Conservation (phyloP, 2,329 filamentous ascomycete species). For the Elsinoe ampelina region DNA sequence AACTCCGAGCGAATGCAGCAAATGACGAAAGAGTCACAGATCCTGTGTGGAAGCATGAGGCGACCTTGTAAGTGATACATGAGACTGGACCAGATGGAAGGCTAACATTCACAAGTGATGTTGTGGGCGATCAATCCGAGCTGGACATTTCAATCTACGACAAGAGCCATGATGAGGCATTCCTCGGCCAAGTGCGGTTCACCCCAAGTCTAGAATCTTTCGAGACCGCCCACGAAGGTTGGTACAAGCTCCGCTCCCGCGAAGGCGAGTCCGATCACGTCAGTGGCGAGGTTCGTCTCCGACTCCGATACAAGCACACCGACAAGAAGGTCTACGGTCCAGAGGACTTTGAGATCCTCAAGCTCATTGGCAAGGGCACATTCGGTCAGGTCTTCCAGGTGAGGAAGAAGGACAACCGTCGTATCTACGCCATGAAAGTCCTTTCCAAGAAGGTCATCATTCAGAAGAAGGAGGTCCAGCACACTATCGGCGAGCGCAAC, state of each 20-base stretch:
- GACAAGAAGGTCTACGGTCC: conserved; percentile 90
- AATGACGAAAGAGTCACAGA: conserved; percentile 60
- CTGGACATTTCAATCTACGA: conserved; percentile 94
- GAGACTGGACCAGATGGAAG: conserved; percentile 3
- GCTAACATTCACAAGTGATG: conserved; percentile 56
- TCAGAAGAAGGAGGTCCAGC: conserved; percentile 97
- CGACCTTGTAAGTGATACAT: conserved; percentile 68
- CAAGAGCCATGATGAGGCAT: conserved; percentile 72
- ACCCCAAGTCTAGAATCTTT: conserved; percentile 60
- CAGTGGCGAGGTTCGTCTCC: conserved; percentile 77
- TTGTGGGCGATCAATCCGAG: conserved; percentile 81
- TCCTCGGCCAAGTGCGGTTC: conserved; percentile 82
- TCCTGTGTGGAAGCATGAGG: conserved; percentile 92
- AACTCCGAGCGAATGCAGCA: conserved; percentile 48
- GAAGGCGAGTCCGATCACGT: conserved; percentile 70
- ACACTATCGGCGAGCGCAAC: conserved; percentile 93
- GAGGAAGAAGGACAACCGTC: conserved; percentile 87
- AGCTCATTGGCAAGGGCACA: conserved; percentile 94
- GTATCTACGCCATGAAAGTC: conserved; percentile 99
- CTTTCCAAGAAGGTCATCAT: conserved; percentile 99
- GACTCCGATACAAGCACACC: conserved; percentile 74
- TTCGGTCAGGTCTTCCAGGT: conserved; percentile 99
- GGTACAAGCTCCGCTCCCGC: conserved; percentile 74
- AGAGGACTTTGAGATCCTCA: conserved; percentile 89
- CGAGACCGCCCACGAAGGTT: conserved; percentile 65